Evolutionary conservation across 495 filamentous ascomycete species (phyloP), one percentile per base, ranked within the genome.

Genomic region (Podospora bellae-mahoneyi): DNA sequence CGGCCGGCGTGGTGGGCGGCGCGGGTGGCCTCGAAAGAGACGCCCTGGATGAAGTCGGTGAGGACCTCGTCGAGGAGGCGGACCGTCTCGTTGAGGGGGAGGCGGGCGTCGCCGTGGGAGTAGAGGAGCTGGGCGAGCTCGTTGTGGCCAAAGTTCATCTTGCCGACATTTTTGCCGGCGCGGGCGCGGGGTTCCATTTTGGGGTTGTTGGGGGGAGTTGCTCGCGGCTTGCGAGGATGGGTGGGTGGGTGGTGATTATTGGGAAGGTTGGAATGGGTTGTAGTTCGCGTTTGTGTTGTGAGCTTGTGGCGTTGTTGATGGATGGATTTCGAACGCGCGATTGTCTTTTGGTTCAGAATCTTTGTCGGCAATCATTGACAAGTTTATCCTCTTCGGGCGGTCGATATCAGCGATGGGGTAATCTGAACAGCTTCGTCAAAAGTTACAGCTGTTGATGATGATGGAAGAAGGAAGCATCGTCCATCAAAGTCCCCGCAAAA

Each of bases 51-150:
- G 79, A 92, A 94, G 78, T 97, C 95, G 58, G 93, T 96, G 64
- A 95, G 85, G 66, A 99, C 93, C 78, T 97, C 94, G 77, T 98
- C 95, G 18, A 98, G 89, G 62, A 94, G 88, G 62, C 88, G 87
- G 55, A 96, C 86, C 18, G 94, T 97, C 72, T 92, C 88, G 9
- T 89, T 88, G 23, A 98, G 88, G 0, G 94, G 91, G 20, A 82
- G 72, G 18, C 75, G 77, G 66, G 84, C 81, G 76, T 97, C 95
- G 67, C 95, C 95, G 78, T 91, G 93, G 68, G 92, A 93, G 79
- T 90, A 91, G 70, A 99, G 92, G 60, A 96, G 88, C 39, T 89
- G 83, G 60, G 87, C 83, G 34, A 97, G 83, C 74, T 97, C 94
- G 77, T 84, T 84, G 59, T 88, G 78, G 62, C 78, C 80, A 77